Percentiles rank a stretch among this genome's conserved stretches.
Evolutionary conservation across 306 rosid genomes (phyloP).

Genomic region (Alnus rubra): DNA sequence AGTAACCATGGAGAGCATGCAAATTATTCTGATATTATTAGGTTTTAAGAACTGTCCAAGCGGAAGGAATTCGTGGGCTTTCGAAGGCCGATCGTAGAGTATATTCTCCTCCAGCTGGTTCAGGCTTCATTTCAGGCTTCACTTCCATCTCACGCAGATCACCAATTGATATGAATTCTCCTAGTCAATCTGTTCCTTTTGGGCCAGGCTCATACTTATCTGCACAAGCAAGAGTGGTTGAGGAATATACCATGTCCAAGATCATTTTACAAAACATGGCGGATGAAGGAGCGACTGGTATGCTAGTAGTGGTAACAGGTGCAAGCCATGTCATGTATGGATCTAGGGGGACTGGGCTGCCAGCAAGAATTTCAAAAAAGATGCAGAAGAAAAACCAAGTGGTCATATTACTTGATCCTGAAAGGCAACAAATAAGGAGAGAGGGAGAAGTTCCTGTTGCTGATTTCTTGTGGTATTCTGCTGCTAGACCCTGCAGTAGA

Average conservation of each 20-base stretch:
- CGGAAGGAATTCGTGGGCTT: constrained; percentile 87
- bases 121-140: constrained; percentile 87
- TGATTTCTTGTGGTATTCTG: constrained; percentile 96
- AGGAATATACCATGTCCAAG: constrained; percentile 83
- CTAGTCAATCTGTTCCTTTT: constrained; percentile 61
- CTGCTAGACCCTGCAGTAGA: constrained; percentile 87
- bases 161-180: constrained; percentile 50
- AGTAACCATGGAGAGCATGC: background rate
- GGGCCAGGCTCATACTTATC: constrained; percentile 90
- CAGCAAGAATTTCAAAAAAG: constrained; percentile 86
- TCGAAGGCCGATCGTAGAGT: constrained; percentile 72
- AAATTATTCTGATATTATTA: constrained; percentile 34
- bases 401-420: constrained; percentile 87
- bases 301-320: constrained; percentile 89
- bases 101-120: constrained; percentile 95
- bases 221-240: constrained; percentile 89
- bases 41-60: constrained; percentile 87
- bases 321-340: constrained; percentile 90
- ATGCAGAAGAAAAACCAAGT: constrained; percentile 89
- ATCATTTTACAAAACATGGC: constrained; percentile 58
- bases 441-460: constrained; percentile 98
- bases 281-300: constrained; percentile 65
- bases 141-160: constrained; percentile 60
- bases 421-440: constrained; percentile 77
- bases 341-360: constrained; percentile 86